Base-by-base conservation (phyloP, 2,329 filamentous ascomycete genomes). In the Purpureocillium lavendulum region DNA sequence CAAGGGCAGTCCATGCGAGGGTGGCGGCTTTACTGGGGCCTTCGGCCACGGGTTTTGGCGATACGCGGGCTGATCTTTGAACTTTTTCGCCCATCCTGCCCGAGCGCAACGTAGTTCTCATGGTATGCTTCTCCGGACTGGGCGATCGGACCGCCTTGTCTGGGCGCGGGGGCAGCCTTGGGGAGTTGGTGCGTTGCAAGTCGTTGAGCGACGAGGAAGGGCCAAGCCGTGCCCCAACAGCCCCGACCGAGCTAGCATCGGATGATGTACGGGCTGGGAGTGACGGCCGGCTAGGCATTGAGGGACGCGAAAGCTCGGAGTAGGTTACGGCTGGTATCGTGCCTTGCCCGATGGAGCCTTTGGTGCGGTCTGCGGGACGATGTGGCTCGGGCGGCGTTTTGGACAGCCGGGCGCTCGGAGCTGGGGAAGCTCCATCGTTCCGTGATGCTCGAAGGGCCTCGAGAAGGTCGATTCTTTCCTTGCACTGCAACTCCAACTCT, bases 401-500 rank as follows among this genome's bases (percentile, higher is more conserved):
- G 9, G 51, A 49, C 3, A 40, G 30, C 33, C 37, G 48, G 21
- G 30, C 39, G 34, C 24, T 48, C 7, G 42, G 32, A 26, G 41
- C 30, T 9, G 40, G 21, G n/a, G 40, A 37, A 33, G 41, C 34
- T 31, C 51, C 45, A 45, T 56, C 72, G 43, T 70, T 59, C 41
- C 77, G 67, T n/a, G 77, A 81, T 47, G 84, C 69, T 44, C 81
- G 77, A 41, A 97, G 66, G 7, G 89, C 84, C 56, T 92, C 84
- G 7, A 97, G 71, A 28, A 97, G 69, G 57, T 95, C 87, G 37
- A 96, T 87, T 36, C 89, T 77, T 62, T 97, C 90, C 60, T 92
- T 90, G 62, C 89, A 96, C 62, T 96, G 90, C 46, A 89, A 59
- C 57, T 97, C 88, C 55, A 97, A 75, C 53, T 88, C 75, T 42